Evolutionary conservation across 2,329 filamentous ascomycete genomes (phyloP).

Genomic region (Penicillium verrucosum): DNA sequence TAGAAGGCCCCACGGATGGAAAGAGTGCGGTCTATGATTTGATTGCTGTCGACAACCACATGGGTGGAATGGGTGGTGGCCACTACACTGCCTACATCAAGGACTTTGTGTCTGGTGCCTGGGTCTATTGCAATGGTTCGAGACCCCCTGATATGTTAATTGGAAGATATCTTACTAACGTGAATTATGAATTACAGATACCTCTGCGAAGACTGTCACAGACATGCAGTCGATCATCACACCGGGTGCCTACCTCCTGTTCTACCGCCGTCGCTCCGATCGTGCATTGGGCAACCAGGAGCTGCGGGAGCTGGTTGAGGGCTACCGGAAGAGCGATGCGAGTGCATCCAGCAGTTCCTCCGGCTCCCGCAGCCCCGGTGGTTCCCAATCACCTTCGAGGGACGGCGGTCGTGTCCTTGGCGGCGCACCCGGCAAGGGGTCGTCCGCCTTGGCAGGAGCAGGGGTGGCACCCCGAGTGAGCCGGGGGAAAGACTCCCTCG

Average conservation of each 20-base stretch:
- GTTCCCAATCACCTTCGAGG: conserved; percentile 59
- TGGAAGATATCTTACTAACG: conserved; percentile 40
- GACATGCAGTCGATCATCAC: conserved; percentile 66
- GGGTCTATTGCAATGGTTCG: conserved; percentile 95
- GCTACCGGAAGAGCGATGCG: conserved; percentile 53
- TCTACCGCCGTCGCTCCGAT: conserved; percentile 83
- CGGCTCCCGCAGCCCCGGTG: conserved; percentile 22
- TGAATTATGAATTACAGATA: conserved; percentile 55
- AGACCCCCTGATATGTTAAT: conserved; percentile 11
- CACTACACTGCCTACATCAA: conserved; percentile 95
- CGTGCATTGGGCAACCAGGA: conserved; percentile 73
- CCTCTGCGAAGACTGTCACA: conserved; percentile 62
- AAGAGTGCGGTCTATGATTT: conserved; percentile 87
- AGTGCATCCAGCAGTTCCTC: conserved; percentile 47
- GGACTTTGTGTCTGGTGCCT: conserved; percentile 83
- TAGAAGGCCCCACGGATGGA: conserved; percentile 74
- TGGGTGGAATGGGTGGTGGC: conserved; percentile 85
- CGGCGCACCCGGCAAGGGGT: conserved; percentile 84
- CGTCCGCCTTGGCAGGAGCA: conserved; percentile 77
- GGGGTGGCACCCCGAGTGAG: conserved; percentile 68
- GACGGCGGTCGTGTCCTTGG: conserved; percentile 83
- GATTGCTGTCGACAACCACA: conserved; percentile 94
- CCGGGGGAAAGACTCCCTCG: conserved; percentile 42
- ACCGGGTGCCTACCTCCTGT: conserved; percentile 81
- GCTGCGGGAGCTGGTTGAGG: conserved; percentile 67